phyloP scores from a whole-genome alignment of 108 stramenopile genomes.

The Nitzschia putrida region DNA sequence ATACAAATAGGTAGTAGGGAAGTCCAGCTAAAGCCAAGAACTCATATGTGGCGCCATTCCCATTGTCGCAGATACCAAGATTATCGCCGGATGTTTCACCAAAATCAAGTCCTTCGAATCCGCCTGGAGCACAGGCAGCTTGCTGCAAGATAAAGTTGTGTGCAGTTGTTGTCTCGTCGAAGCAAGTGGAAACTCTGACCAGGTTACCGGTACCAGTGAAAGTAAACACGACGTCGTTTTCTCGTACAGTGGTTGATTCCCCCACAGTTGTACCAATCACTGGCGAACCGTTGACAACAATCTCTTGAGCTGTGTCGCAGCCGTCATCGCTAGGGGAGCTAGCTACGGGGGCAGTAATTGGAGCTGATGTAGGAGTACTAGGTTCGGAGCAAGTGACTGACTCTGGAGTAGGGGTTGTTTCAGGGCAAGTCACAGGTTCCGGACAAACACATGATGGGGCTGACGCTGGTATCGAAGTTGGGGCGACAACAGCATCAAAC shows the following conservation, averaged over 20 bases:
- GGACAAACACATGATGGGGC: neutral
- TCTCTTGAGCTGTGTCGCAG: neutral
- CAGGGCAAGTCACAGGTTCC: neutral
- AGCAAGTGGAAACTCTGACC: neutral
- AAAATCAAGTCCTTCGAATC: neutral
- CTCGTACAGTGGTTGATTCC: neutral
- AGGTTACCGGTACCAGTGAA: neutral
- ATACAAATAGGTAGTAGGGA: neutral
- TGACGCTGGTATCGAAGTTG: no score
- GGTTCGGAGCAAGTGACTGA: neutral
- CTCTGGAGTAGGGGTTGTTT: neutral
- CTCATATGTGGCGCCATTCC: neutral
- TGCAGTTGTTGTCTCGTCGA: neutral
- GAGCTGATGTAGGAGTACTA: neutral
- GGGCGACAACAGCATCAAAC: neutral
- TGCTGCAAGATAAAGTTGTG: neutral
- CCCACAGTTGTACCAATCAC: neutral
- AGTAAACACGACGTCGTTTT: neutral
- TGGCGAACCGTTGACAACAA: neutral
- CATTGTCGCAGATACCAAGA: neutral
- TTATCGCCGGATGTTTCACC: neutral
- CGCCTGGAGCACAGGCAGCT: neutral
- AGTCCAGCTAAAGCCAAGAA: neutral
- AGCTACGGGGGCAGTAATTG: neutral
- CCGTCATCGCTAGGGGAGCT: neutral